Evolutionary conservation across 306 rosid species (phyloP).

Genomic region (Quercus engelmannii): DNA sequence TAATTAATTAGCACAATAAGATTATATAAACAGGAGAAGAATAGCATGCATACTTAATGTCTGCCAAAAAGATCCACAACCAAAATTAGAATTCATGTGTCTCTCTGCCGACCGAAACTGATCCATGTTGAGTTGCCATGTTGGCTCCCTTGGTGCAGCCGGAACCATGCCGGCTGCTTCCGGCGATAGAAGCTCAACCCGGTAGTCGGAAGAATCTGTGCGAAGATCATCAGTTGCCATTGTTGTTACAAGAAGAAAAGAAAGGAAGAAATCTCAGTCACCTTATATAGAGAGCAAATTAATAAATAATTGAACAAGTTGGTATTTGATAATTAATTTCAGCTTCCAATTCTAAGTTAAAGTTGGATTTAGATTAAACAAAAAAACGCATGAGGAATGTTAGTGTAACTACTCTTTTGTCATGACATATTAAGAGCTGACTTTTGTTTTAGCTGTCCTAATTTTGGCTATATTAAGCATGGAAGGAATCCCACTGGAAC

Average conservation of each 20-base stretch:
- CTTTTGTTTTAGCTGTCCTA: background rate
- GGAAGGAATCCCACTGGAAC: background rate
- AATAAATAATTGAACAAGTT: no score
- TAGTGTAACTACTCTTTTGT: background rate
- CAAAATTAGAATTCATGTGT: conserved; percentile 47
- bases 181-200: conserved; percentile 78
- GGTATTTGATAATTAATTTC: no score
- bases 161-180: conserved; percentile 30
- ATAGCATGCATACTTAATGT: conserved; percentile 38
- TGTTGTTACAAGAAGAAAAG: conserved; percentile 8
- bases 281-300: background rate
- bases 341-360: no score
- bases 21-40: background rate
- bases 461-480: background rate
- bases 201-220: conserved; percentile 54
- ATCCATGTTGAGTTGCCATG: conserved; percentile 86
- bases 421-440: background rate
- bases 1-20: background rate
- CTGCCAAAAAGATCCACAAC: conserved; percentile 37
- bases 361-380: no score
- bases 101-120: conserved; percentile 50
- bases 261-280: background rate
- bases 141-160: conserved; percentile 46
- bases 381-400: conserved; percentile 38
- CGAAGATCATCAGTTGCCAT: conserved; percentile 43